Percentiles rank a stretch among this genome's conserved stretches.
Conservation (phyloP, 164 flowering plant species). For the Warburgia ugandensis region DNA sequence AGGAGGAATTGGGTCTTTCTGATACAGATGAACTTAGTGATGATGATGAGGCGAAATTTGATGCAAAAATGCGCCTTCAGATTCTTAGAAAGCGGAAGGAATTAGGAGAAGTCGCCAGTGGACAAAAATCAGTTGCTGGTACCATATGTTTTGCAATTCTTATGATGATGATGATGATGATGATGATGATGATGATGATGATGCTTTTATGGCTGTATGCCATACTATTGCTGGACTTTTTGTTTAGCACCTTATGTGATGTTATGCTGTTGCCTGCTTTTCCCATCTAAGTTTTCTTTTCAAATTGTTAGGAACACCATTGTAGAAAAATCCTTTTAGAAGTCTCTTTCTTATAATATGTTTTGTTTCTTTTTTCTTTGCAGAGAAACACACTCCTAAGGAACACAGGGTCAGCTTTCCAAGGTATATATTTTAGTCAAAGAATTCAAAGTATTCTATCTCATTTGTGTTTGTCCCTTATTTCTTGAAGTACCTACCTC, state of each 20-base stretch:
- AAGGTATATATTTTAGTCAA: constrained; percentile 34
- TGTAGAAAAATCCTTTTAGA: no score
- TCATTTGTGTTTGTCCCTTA: not conserved
- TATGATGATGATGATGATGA: no score
- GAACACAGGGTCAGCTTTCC: constrained; percentile 30
- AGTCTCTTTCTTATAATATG: no score
- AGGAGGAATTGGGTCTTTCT: constrained; percentile 28
- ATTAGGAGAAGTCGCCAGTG: constrained; percentile 52
- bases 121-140: constrained; percentile 45
- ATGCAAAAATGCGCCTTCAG: constrained; percentile 76
- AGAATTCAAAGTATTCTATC: not conserved
- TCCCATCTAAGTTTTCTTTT: no score
- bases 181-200: no score
- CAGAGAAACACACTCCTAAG: constrained; percentile 39
- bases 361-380: constrained; percentile 9
- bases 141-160: constrained; percentile 3
- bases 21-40: constrained; percentile 38
- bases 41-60: constrained; percentile 73
- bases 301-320: no score
- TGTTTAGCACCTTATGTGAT: no score
- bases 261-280: no score
- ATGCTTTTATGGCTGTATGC: no score
- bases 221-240: no score
- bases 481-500: no score
- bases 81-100: constrained; percentile 66